phyloP scores from a whole-genome alignment of 116 monocot species.

The Trichopus zeylanicus region DNA sequence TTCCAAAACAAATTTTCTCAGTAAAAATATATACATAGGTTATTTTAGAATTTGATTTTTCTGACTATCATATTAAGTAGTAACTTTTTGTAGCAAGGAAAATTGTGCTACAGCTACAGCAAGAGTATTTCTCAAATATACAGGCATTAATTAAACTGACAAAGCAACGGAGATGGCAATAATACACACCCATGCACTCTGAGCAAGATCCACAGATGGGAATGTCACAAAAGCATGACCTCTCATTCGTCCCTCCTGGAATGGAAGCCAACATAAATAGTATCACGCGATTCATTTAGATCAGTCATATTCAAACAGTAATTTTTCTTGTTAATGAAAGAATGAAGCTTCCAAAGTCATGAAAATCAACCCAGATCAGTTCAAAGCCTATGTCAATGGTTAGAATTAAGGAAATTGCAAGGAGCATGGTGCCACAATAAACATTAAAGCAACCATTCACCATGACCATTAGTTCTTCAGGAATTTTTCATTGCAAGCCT shows the following conservation, averaged over 20 bases:
- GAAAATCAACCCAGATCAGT: too few relatives aligned
- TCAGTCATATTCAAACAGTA: background rate
- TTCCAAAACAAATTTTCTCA: too few relatives aligned
- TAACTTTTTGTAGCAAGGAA: background rate
- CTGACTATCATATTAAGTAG: too few relatives aligned
- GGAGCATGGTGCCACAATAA: too few relatives aligned
- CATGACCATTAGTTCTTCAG: too few relatives aligned
- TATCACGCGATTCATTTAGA: background rate
- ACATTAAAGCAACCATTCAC: too few relatives aligned
- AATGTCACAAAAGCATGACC: slow-evolving; percentile 98
- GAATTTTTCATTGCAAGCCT: too few relatives aligned
- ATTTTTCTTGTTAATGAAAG: slow-evolving; percentile 1
- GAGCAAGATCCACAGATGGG: slow-evolving; percentile 81
- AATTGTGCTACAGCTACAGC: background rate
- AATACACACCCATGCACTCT: slow-evolving; percentile 65
- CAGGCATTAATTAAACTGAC: background rate
- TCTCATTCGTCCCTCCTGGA: slow-evolving; percentile 95
- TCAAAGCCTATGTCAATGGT: too few relatives aligned
- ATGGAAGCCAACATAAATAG: slow-evolving; percentile 6
- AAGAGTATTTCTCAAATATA: background rate
- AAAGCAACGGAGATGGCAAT: background rate
- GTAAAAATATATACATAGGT: too few relatives aligned
- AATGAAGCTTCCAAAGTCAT: too few relatives aligned
- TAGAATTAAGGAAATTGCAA: too few relatives aligned
- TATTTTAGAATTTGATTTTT: too few relatives aligned